A percentile compares a stretch with the other conserved stretches of the same genome.
Conservation (phyloP, 2,329 filamentous ascomycete species). For the Pyrenophora graminea region DNA sequence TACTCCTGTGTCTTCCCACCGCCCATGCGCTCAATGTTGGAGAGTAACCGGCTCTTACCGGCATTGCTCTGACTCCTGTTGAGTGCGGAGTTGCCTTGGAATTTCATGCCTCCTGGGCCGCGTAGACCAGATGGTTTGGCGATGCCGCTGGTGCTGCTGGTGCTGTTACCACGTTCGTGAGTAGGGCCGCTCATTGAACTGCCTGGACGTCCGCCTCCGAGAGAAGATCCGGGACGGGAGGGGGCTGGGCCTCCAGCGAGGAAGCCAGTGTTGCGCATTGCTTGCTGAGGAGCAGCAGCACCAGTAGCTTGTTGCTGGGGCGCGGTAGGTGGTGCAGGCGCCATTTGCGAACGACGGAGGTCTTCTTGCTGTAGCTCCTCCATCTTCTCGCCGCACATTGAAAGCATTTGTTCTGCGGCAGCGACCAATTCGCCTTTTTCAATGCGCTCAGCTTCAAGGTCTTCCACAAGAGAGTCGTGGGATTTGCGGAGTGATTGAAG, state of each 20-base stretch:
- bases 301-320: conserved; percentile 11
- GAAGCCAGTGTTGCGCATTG: conserved; percentile 40
- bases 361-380: conserved; percentile 45
- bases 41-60: conserved; percentile 74
- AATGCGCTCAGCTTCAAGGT: conserved; percentile 74
- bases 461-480: conserved; percentile 65
- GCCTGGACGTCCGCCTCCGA: conserved; percentile 31
- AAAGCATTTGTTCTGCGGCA: conserved; percentile 82
- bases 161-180: conserved; percentile 17
- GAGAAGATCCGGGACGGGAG: conserved; percentile 34
- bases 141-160: conserved; percentile 24
- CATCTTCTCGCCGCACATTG: conserved; percentile 59
- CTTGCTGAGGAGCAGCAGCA: conserved; percentile 21
- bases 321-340: conserved; percentile 20
- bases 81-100: conserved; percentile 35
- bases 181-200: conserved; percentile 29
- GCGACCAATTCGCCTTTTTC: conserved; percentile 84
- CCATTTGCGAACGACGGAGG: conserved; percentile 58
- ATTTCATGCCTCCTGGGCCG: conserved; percentile 56
- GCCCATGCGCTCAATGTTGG: conserved; percentile 86
- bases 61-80: conserved; percentile 40
- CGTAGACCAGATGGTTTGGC: conserved; percentile 62
- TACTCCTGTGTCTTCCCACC: conserved; percentile 45
- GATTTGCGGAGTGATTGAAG: conserved; percentile 71
- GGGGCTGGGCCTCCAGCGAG: conserved; percentile 30